Evolutionary conservation across 352 stramenopile species (phyloP).

Genomic region (Pythium sp.): DNA sequence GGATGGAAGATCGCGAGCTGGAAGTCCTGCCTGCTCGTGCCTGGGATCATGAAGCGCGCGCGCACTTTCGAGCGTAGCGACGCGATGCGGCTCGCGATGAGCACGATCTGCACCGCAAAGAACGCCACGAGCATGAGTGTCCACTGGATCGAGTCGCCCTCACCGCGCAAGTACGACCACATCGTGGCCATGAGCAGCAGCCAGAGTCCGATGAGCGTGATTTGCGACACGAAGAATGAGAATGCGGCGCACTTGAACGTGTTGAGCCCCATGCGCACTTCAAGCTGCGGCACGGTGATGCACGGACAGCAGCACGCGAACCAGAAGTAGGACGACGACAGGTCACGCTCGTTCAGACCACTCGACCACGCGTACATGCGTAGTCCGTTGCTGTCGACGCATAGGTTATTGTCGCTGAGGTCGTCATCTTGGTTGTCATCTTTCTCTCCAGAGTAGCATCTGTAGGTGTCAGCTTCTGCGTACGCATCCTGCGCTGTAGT

Average conservation of each 20-base stretch:
- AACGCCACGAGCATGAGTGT: constrained; percentile 1
- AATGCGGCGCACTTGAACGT: constrained; percentile 10
- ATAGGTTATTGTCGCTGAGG: background rate
- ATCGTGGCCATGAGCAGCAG: constrained; percentile 7
- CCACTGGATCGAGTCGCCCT: constrained; percentile 9
- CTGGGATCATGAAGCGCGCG: constrained; percentile 8
- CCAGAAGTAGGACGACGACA: constrained; percentile 12
- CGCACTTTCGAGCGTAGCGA: constrained; percentile 14
- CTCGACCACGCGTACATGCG: constrained; percentile 13
- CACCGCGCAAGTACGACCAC: constrained; percentile 8
- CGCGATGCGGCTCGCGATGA: constrained; percentile 13
- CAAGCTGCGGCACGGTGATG: constrained; percentile 10
- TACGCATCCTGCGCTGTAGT: background rate
- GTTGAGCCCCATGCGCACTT: constrained; percentile 11
- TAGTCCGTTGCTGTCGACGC: constrained; percentile 11
- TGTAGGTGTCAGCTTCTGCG: background rate
- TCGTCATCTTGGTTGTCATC: background rate
- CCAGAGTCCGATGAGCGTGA: constrained; percentile 15
- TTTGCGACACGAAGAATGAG: constrained; percentile 5
- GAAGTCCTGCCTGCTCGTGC: constrained; percentile 6
- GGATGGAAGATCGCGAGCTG: background rate
- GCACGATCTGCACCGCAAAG: constrained; percentile 2
- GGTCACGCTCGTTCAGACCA: constrained; percentile 3
- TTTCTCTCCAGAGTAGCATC: background rate
- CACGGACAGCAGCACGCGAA: constrained; percentile 16